phyloP scores from a whole-genome alignment of 2,329 filamentous ascomycete species.

The Mycosphaerella arachidis region DNA sequence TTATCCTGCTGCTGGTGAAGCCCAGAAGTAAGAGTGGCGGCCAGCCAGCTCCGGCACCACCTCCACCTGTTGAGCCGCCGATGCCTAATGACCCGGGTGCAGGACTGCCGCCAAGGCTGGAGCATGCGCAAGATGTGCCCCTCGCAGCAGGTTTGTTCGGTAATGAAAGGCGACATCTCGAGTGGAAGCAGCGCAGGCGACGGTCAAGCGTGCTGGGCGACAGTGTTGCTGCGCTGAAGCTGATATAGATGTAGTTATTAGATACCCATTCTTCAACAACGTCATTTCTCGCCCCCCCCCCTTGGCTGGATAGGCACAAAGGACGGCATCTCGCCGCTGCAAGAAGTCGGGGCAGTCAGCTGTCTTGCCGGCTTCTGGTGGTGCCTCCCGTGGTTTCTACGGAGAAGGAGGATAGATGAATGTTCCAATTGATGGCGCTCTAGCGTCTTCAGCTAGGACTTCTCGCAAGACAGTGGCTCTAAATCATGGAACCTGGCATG shows the following conservation, averaged over 20 bases:
- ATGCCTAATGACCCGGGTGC: conserved; percentile 16
- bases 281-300: no score
- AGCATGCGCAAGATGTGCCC: neutral
- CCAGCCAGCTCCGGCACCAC: conserved; percentile 8
- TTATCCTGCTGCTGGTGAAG: conserved; percentile 79
- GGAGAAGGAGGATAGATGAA: no score
- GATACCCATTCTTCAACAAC: neutral
- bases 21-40: conserved; percentile 50
- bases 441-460: no score
- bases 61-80: conserved; percentile 7
- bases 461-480: no score
- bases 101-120: conserved; percentile 12
- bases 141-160: neutral
- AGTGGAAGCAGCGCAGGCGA: conserved; percentile 25
- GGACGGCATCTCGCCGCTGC: no score
- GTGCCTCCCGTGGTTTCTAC: no score
- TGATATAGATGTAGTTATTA: neutral
- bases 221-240: neutral
- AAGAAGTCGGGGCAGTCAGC: no score
- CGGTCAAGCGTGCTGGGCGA: conserved; percentile 2
- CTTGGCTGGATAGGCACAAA: no score
- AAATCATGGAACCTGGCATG: no score
- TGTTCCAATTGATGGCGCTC: no score
- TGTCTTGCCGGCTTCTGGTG: no score
- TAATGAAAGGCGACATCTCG: conserved; percentile 10